Evolutionary conservation across 2,329 filamentous ascomycete genomes (phyloP).

Genomic region (Camptophora hylomeconis): DNA sequence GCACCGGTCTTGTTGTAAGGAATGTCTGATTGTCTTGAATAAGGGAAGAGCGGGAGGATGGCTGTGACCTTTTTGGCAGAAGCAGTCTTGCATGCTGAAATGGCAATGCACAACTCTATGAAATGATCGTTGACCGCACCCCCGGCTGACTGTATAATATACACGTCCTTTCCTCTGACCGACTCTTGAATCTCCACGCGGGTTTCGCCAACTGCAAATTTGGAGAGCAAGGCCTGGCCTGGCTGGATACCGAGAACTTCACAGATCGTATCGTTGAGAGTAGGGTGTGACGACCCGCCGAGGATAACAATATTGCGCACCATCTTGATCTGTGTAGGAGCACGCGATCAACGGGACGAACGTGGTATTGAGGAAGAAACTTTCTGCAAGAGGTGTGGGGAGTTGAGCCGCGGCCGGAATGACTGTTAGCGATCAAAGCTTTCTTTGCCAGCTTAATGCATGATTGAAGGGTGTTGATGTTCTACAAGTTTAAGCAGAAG

Average conservation of each 20-base stretch:
- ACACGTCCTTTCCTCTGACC: conserved; percentile 95
- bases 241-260: conserved; percentile 76
- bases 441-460: no score
- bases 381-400: no score
- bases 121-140: conserved; percentile 92
- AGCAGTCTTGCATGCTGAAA: conserved; percentile 92
- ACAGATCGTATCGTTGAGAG: conserved; percentile 76
- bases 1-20: conserved; percentile 94
- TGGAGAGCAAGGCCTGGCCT: conserved; percentile 70
- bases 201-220: conserved; percentile 92
- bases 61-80: conserved; percentile 88
- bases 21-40: conserved; percentile 89
- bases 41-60: conserved; percentile 89
- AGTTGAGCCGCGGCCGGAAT: neutral
- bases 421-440: neutral
- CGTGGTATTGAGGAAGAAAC: no score
- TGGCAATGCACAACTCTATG: conserved; percentile 93
- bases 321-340: conserved; percentile 44
- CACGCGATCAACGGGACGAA: no score
- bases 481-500: no score
- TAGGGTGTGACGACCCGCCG: conserved; percentile 82
- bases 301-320: conserved; percentile 92
- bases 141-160: conserved; percentile 89
- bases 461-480: no score
- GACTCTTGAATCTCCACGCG: conserved; percentile 93